These are phyloP conservation scores for Ramaria sp. DNA, from an alignment of 768 basidiomycete species.

Conservation along the genomic window DNA sequence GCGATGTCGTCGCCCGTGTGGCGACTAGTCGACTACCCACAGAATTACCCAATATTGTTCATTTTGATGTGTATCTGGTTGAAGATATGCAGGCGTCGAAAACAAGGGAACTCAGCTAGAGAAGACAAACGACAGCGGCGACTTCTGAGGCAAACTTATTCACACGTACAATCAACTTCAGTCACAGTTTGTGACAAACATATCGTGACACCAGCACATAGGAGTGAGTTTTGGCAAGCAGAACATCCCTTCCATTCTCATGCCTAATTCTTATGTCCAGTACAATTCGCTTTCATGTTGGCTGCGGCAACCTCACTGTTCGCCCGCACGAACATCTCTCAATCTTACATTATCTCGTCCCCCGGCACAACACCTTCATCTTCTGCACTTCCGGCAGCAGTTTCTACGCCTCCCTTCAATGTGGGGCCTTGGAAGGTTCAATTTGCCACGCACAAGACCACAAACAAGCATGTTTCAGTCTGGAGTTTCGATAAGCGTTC, in stretches of 20 bases:
- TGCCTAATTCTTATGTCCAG: background rate
- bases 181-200: background rate
- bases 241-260: background rate
- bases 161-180: no score
- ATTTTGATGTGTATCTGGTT: no score
- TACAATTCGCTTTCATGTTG: conserved; percentile 35
- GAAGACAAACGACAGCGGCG: no score
- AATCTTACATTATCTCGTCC: conserved; percentile 53
- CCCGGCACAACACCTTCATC: conserved; percentile 16
- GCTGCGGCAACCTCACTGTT: conserved; percentile 82
- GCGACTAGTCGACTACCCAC: no score
- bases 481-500: conserved; percentile 86
- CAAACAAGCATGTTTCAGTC: conserved; percentile 80
- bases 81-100: no score
- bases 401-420: conserved; percentile 41
- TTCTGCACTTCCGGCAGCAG: conserved; percentile 27
- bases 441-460: conserved; percentile 79
- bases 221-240: background rate
- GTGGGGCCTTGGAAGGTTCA: conserved; percentile 89
- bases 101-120: no score
- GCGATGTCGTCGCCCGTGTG: no score
- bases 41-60: no score
- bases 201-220: background rate
- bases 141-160: no score
- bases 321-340: conserved; percentile 67